A percentile compares a stretch with the other conserved stretches of the same genome.
phyloP scores from a whole-genome alignment of 192 early-diverging fungal species.

The Gigaspora rosea region DNA sequence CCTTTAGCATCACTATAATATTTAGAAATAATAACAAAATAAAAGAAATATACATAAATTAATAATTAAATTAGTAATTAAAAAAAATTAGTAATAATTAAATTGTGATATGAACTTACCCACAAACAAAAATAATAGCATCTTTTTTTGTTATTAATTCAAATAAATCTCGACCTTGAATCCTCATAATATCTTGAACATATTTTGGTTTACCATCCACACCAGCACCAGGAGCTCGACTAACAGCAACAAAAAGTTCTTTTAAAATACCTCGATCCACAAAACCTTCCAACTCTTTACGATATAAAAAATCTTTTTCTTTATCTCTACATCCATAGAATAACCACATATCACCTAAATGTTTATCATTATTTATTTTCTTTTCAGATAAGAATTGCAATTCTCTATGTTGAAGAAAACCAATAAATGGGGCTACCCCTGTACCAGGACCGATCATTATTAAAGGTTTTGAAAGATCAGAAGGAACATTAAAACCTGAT shows the following conservation, averaged over 20 bases:
- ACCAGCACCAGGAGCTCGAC: slow-evolving; percentile 54
- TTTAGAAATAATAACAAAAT: not conserved
- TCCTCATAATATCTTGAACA: slow-evolving; percentile 80
- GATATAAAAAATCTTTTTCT: slow-evolving; percentile 71
- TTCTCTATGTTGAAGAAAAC: slow-evolving; percentile 82
- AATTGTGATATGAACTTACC: slow-evolving; percentile 43
- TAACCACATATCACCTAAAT: slow-evolving; percentile 64
- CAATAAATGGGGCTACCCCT: slow-evolving; percentile 92
- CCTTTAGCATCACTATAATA: slow-evolving; percentile 75
- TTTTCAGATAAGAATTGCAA: slow-evolving; percentile 2
- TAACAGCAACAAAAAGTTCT: slow-evolving; percentile 63
- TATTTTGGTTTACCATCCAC: slow-evolving; percentile 68
- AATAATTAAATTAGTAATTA: slow-evolving; percentile 30
- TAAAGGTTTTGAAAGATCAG: slow-evolving; percentile 60
- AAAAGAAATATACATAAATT: not conserved
- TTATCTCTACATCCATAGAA: slow-evolving; percentile 84
- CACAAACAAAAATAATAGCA: slow-evolving; percentile 78
- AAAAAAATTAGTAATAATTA: not conserved
- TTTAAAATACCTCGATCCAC: slow-evolving; percentile 55
- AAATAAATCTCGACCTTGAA: slow-evolving; percentile 56
- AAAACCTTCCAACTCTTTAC: slow-evolving; percentile 57
- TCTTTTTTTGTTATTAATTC: slow-evolving; percentile 58
- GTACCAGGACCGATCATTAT: slow-evolving; percentile 93
- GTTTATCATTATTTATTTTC: slow-evolving; percentile 32
- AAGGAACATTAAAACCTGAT: slow-evolving; percentile 70